Percentiles rank a stretch among this genome's conserved stretches.
These are phyloP conservation scores for Vickermania ingenoplastis DNA, from an alignment of 208 protist species.

Conservation along the genomic window DNA sequence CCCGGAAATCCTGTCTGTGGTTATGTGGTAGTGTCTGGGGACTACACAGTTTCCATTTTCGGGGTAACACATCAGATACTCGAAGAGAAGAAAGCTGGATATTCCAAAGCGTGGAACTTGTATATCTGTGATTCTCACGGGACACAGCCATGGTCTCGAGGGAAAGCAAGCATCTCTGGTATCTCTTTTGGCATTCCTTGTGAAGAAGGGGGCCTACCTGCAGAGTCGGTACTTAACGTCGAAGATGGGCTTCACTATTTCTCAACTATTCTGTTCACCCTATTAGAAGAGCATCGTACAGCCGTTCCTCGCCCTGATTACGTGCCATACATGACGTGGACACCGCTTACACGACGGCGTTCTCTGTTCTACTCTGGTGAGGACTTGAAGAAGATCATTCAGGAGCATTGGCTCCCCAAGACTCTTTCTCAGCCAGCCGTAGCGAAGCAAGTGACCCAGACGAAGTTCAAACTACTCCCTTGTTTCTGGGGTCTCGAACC, in stretches of 20 bases:
- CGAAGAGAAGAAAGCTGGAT: slow-evolving; percentile 13
- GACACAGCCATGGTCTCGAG: slow-evolving; percentile 75
- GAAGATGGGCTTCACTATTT: slow-evolving; percentile 78
- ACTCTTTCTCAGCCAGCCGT: slow-evolving; percentile 40
- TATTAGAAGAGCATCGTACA: slow-evolving; percentile 69
- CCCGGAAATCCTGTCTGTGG: slow-evolving; percentile 37
- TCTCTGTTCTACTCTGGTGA: slow-evolving; percentile 35
- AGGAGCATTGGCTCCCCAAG: slow-evolving; percentile 63
- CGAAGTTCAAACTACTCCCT: slow-evolving; percentile 37
- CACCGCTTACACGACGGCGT: slow-evolving; percentile 44
- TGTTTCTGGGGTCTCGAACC: slow-evolving; percentile 53
- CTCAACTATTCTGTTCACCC: slow-evolving; percentile 62
- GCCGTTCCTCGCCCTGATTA: slow-evolving; percentile 10
- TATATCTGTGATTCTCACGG: slow-evolving; percentile 85
- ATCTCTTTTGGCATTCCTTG: slow-evolving; percentile 32
- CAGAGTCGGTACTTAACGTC: slow-evolving; percentile 8
- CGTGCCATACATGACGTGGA: slow-evolving; percentile 87
- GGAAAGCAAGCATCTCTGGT: slow-evolving; percentile 63
- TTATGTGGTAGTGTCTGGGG: slow-evolving; percentile 83
- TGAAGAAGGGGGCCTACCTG: not conserved
- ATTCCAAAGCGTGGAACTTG: slow-evolving; percentile 59
- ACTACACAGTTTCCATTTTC: slow-evolving; percentile 84
- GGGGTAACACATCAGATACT: slow-evolving; percentile 35
- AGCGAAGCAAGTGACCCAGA: slow-evolving; percentile 23
- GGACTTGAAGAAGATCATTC: slow-evolving; percentile 60